Evolutionary conservation across 2,329 filamentous ascomycete species (phyloP), one percentile per base, ranked within the genome.

Genomic region (Macroventuria anomochaeta): DNA sequence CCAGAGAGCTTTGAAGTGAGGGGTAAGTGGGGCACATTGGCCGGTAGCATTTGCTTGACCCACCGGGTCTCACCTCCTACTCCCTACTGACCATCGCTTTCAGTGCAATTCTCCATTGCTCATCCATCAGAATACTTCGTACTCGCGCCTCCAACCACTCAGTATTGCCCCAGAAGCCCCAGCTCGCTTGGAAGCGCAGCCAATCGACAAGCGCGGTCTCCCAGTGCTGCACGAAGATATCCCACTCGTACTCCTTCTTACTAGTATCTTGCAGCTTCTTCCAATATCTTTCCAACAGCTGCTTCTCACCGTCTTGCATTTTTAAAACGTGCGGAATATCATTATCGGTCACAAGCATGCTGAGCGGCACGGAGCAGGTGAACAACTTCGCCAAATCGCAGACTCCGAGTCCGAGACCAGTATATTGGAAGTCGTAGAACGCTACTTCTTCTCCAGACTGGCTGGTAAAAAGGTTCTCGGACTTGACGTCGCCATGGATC

Each of bases 371-470:
- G 2, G 86, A 88, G 68, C 85, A 88, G 0, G 86, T 88, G 55
- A 88, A 87, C 0, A 88, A 69, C 64, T 88, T 88, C 2, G 85
- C 86, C 0, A 89, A 74, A 66, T 89, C 87, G 58, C 85, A 86
- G 0, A 85, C 85, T 0, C 87, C 86, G 0, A 88, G 67, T 0
- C 87, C 86, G 0, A 88, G 70, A 0, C 87, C 87, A 0, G 83
- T 80, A 59, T 89, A 89, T 61, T 89, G 87, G 50, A 89, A 89
- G 65, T 89, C 87, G 62, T 85, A 88, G 58, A 89, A 86, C 0
- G 84, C 85, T 1, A 86, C 84, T 3, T 74, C 54, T 2, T 81
- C 71, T 1, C 83, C 84, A 0, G 67, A 59, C 0, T 64, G 52
- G 0, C 76, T 84, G 0, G 83, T 84, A 63, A 88, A 88, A 6